Evolutionary conservation across 371 early-diverging fungal genomes (phyloP).

Genomic region (Lichtheimia ramosa): DNA sequence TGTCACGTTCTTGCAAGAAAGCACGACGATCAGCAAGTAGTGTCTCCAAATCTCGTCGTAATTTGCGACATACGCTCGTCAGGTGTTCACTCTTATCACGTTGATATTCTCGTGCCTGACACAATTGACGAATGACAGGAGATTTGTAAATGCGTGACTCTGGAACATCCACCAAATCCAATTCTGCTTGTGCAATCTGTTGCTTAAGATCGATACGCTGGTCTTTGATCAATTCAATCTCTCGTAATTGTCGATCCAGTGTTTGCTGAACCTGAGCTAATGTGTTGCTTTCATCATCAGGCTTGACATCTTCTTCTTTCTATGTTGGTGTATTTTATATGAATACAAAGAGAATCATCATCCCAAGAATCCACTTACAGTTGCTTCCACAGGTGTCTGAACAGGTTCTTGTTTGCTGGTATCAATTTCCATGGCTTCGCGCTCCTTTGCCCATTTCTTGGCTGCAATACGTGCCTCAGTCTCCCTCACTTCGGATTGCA

Average conservation of each 20-base stretch:
- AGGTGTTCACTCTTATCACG: slow-evolving; percentile 34
- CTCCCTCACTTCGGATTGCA: slow-evolving; percentile 13
- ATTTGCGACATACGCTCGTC: slow-evolving; percentile 19
- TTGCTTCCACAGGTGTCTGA: not conserved
- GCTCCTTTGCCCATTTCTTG: not conserved
- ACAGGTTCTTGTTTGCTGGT: not conserved
- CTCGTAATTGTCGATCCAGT: slow-evolving; percentile 30
- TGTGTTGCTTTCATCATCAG: not conserved
- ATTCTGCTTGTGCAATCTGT: slow-evolving; percentile 32
- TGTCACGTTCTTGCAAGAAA: slow-evolving; percentile 29
- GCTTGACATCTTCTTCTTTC: not conserved
- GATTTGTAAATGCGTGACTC: slow-evolving; percentile 38
- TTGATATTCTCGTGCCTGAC: slow-evolving; percentile 29
- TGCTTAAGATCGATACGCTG: slow-evolving; percentile 41
- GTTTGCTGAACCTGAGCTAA: not conserved
- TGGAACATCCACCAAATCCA: slow-evolving; percentile 37
- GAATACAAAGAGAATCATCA: not conserved
- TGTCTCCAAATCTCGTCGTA: slow-evolving; percentile 26
- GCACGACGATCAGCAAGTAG: slow-evolving; percentile 24
- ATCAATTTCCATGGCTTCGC: not conserved
- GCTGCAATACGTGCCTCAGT: slow-evolving; percentile 12
- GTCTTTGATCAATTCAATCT: slow-evolving; percentile 42
- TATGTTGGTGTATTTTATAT: not conserved
- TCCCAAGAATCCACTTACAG: not conserved
- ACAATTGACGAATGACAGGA: slow-evolving; percentile 28